phyloP scores from a whole-genome alignment of 495 filamentous ascomycete genomes.

The Penicillium tannophilum region DNA sequence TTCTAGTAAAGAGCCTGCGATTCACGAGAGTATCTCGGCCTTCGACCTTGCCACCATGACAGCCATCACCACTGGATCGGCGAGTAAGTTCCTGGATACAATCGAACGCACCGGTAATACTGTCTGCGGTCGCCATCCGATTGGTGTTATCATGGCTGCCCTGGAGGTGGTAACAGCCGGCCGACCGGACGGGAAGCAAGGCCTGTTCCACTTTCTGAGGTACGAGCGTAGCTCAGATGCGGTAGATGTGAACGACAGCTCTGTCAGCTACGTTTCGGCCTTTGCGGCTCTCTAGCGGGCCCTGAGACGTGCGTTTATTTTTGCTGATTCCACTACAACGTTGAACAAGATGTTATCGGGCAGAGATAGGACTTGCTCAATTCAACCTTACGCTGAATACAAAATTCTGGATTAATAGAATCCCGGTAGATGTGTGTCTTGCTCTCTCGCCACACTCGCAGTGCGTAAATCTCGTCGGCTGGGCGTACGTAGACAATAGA shows the following conservation, averaged over 20 bases:
- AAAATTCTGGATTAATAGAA: neutral
- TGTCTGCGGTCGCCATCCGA: constrained; percentile 93
- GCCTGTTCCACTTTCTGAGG: constrained; percentile 79
- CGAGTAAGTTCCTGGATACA: constrained; percentile 66
- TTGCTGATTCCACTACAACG: constrained; percentile 7
- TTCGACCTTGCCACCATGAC: constrained; percentile 83
- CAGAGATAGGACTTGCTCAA: neutral
- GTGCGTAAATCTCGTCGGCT: neutral
- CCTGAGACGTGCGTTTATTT: neutral
- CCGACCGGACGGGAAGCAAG: constrained; percentile 44
- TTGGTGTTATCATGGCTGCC: constrained; percentile 90
- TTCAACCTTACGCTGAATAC: constrained; percentile 5
- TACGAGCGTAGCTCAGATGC: constrained; percentile 90
- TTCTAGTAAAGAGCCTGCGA: constrained; percentile 51
- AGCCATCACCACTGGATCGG: constrained; percentile 73
- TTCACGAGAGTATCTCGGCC: constrained; percentile 81
- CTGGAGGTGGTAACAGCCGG: constrained; percentile 59
- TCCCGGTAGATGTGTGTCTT: neutral
- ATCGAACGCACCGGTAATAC: constrained; percentile 81
- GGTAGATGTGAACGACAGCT: constrained; percentile 72
- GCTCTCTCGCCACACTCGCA: too few relatives aligned
- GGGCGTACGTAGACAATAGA: neutral
- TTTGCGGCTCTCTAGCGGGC: constrained; percentile 40
- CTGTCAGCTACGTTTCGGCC: constrained; percentile 83
- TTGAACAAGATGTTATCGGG: neutral